Evolutionary conservation across 2,329 filamentous ascomycete species (phyloP).

Genomic region (Zelopaecilomyces penicillatus): DNA sequence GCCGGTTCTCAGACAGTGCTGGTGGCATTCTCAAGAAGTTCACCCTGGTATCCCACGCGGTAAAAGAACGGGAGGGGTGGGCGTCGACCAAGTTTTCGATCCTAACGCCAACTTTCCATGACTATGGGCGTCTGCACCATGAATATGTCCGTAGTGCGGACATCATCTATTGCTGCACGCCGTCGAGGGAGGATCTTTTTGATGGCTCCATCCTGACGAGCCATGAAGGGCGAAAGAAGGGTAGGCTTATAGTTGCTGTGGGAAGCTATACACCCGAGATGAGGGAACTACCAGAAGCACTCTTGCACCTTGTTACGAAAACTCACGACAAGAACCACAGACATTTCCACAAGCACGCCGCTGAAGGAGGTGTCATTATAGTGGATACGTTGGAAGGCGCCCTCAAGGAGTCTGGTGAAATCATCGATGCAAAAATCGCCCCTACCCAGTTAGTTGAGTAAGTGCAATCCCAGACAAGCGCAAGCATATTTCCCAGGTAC

Average conservation of each 20-base stretch:
- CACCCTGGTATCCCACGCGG: conserved; percentile 30
- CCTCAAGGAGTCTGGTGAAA: conserved; percentile 75
- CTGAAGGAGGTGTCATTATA: conserved; percentile 57
- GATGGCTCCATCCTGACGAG: conserved; percentile 64
- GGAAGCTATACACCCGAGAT: conserved; percentile 64
- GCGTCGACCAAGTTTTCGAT: conserved; percentile 57
- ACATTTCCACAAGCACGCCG: conserved; percentile 59
- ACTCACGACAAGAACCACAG: conserved; percentile 35
- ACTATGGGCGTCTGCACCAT: conserved; percentile 56
- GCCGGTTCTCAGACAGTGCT: conserved; percentile 54
- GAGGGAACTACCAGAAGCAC: conserved; percentile 72
- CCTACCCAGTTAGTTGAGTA: conserved; percentile 74
- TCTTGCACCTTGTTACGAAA: conserved; percentile 56
- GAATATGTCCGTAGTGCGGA: conserved; percentile 65
- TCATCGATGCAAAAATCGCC: conserved; percentile 67
- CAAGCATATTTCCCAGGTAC: not conserved
- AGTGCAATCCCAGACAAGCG: conserved; percentile 18
- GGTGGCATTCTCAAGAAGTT: conserved; percentile 42
- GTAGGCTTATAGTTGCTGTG: conserved; percentile 63
- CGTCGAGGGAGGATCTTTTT: conserved; percentile 66
- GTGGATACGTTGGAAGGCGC: conserved; percentile 74
- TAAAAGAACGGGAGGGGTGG: conserved; percentile 54
- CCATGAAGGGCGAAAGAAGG: conserved; percentile 60
- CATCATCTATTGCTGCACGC: conserved; percentile 84
- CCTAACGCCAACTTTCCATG: conserved; percentile 62